These are phyloP conservation scores for Phytophthora aleatoria DNA, from an alignment of 352 stramenopile genomes.

Conservation along the genomic window DNA sequence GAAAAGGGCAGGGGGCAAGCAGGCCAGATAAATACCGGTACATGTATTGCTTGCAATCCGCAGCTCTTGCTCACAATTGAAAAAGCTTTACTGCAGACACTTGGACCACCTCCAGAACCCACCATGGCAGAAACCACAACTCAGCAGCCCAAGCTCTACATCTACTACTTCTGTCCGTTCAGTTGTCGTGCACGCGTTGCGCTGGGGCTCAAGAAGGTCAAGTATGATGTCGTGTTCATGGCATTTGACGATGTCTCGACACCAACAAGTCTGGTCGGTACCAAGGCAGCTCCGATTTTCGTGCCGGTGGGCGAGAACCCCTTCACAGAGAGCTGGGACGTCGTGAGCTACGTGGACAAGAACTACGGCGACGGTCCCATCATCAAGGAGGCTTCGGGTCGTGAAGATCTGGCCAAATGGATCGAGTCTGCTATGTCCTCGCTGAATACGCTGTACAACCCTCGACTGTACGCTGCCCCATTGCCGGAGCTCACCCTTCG, in stretches of 20 bases:
- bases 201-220: slow-evolving; percentile 46
- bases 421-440: slow-evolving; percentile 31
- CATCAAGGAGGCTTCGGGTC: slow-evolving; percentile 35
- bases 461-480: slow-evolving; percentile 38
- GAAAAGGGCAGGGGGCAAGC: background rate
- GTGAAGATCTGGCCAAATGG: slow-evolving; percentile 50
- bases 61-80: background rate
- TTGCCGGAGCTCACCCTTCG: slow-evolving; percentile 47
- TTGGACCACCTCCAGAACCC: background rate
- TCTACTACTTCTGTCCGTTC: slow-evolving; percentile 67
- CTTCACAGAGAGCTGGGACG: slow-evolving; percentile 53
- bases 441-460: slow-evolving; percentile 43
- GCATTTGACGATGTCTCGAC: slow-evolving; percentile 54
- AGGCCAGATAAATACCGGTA: background rate
- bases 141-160: slow-evolving; percentile 45
- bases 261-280: slow-evolving; percentile 44
- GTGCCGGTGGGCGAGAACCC: slow-evolving; percentile 35
- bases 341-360: slow-evolving; percentile 15
- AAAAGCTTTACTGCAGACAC: background rate
- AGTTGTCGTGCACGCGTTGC: slow-evolving; percentile 58
- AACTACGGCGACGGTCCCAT: slow-evolving; percentile 42
- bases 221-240: slow-evolving; percentile 42
- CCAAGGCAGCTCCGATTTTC: slow-evolving; percentile 51
- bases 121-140: background rate
- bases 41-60: background rate